Base-by-base conservation (phyloP, 2,329 filamentous ascomycete genomes). In the Pseudogymnoascus sp. region DNA sequence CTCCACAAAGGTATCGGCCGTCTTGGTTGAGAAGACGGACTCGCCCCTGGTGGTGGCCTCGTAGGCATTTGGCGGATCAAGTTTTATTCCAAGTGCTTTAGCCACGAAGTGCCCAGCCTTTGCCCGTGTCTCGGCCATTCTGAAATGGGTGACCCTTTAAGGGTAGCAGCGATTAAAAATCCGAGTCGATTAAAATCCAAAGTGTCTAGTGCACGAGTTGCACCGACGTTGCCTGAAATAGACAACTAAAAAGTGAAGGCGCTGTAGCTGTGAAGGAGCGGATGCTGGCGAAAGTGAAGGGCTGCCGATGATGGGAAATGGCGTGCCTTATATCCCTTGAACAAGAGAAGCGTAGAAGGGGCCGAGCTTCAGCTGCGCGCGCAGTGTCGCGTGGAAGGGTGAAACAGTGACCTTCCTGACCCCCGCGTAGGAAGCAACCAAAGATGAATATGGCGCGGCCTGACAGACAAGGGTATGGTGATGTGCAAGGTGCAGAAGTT, bases 51-150 rank as follows among this genome's bases (percentile, higher is more conserved):
- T 79, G 50, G 85, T 81, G 59, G 90, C 85, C 17, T 75, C 68
- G 29, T 54, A 54, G 60, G 75, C 74, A 36, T 77, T 76, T 44
- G 84, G 79, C 64, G 87, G 84, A 64, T 90, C 79, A 33, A 96
- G 77, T 73, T 94, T 89, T 79, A 97, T 96, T 63, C 89, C 88
- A 36, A 97, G 80, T 64, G 79, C 80, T 74, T 90, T 94, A 71
- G 92, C 92, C 73, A 96, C 74, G 68, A 79, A 78, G 70, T 87
- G 87, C 74, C 90, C 88, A 66, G 88, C 67, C 73, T 87, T 86
- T 67, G 81, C 68, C 44, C 26, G 15, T 10, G 68, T 11, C 24
- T 24, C 63, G 21, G 68, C 64, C 68, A 70, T 70, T 9, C 24
- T 61, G 62, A 60, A 7, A 33, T 5, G 24, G 26, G 35, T 17